Base-by-base conservation (phyloP, 352 stramenopile species). In the Pythium plurisporium region DNA sequence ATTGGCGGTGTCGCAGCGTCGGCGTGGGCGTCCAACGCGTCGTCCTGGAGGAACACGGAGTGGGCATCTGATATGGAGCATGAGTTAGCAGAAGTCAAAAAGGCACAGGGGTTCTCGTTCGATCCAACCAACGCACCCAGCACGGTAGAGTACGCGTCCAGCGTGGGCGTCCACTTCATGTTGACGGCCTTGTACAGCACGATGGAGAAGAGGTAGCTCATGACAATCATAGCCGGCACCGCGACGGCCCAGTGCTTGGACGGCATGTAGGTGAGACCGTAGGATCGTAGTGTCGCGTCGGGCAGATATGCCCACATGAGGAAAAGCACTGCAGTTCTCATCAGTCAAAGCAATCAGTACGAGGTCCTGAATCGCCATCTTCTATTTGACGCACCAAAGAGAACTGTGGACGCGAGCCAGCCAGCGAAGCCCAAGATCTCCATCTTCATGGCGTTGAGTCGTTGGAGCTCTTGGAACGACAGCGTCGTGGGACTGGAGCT, bases 181-280 rank as follows among this genome's bases (percentile, higher is more conserved):
- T 93, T 96, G 17, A 94, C 53, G 20, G 86, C 82, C 59, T 91
- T 90, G 70, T 96, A 96, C 20, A 89, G 46, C 30, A 86, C 79
- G 22, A 94, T 60, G 17, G 89, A 85, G 62, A 94, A 90, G 47
- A 95, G 51, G 52, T 94, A 87, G 5, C 79, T 86, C 51, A 90
- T 70, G 29, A 91, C 82, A 33, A 96, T 79, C 70, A 91, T 82
- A 15, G 84, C 73, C 12, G 88, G 88, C n/a, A 92, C 70, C 0
- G 88, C 88, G 43, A 96, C 72, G 3, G 88, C 86, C 88, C 86
- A 96, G 72, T 92, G 88, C 69, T 95, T 94, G 50, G 82, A 91
- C 26, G 88, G 86, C 49, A 92, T 87, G 70, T 96, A 96, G 41
- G 88, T 93, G 36, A 95, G 73, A 0, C 88, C 88, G 62, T 95